Evolutionary conservation across 306 rosid genomes (phyloP), one percentile per base, ranked within the genome.

Genomic region (Corylus heterophylla): DNA sequence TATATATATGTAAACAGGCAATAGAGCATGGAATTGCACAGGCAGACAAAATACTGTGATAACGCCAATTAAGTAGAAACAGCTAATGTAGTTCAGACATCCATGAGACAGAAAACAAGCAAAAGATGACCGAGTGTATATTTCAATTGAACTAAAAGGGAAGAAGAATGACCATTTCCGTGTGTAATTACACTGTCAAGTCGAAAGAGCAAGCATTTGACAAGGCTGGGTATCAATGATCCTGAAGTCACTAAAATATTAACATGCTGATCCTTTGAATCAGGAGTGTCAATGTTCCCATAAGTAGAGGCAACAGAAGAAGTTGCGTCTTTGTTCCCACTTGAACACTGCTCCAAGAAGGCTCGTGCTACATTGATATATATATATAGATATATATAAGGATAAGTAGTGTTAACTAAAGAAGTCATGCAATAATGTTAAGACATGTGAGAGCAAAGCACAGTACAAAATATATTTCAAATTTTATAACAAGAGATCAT

Each of bases 191-290:
- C 51, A 78, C 80, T 71, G 78, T 94, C 90, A 35, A 92, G 89
- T 59, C 80, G 92, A 89, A 92, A 94, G 86, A 94, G 98, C 79
- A 91, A 69, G 89, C 98, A 92, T 82, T 94, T 94, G 29, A 89
- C 93, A 59, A 94, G 93, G 84, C 94, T 89, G 80, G 98, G 98
- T 80, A 94, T 84, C 90, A 94, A 78, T 18, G 96, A 87, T 20
- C 98, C 97, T 76, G 98, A 91, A 55, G 97, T 94, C 86, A 94
- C 98, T 79, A 94, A 80, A 84, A 94, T 82, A 86, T 94, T 87
- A 70, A 94, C 66, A 54, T 70, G 83, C 71, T 82, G 90, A 80
- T 7, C 51, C 39, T 80, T 88, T 74, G 75, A 76, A 82, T 83
- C 77, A 75, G 66, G 14, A 69, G 83, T 77, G 71, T 83, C 83